Evolutionary conservation across 352 stramenopile species (phyloP).

Genomic region (Phytophthora constricta): DNA sequence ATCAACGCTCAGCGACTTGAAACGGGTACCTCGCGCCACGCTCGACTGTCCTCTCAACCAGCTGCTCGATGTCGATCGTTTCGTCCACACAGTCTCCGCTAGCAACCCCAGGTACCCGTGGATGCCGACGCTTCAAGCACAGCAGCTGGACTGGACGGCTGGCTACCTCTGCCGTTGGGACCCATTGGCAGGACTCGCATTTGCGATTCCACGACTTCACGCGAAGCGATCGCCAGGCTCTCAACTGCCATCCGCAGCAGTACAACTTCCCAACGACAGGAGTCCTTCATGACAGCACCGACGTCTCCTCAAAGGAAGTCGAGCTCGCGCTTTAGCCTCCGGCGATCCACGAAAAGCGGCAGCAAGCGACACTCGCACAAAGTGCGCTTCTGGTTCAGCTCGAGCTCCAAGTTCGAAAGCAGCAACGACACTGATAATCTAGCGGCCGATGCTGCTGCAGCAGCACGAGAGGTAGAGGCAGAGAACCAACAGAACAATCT

Average conservation of each 20-base stretch:
- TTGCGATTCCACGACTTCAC: slow-evolving; percentile 2
- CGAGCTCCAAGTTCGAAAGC: slow-evolving; percentile 5
- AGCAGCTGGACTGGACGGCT: background rate
- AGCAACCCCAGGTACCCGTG: no score
- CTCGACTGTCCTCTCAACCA: background rate
- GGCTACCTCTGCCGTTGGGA: background rate
- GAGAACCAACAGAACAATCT: slow-evolving; percentile 1
- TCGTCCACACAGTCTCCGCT: slow-evolving; percentile 3
- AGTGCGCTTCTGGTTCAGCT: slow-evolving; percentile 39
- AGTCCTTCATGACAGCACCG: slow-evolving; percentile 16
- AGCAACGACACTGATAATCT: slow-evolving; percentile 1
- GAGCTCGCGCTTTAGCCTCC: slow-evolving; percentile 25
- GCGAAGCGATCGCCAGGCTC: background rate
- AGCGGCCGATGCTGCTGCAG: slow-evolving; percentile 12
- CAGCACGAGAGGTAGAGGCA: slow-evolving; percentile 19
- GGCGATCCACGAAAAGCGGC: slow-evolving; percentile 24
- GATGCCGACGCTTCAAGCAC: no score
- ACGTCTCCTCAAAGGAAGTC: slow-evolving; percentile 3
- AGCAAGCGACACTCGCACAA: slow-evolving; percentile 22
- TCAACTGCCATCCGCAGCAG: slow-evolving; percentile 8
- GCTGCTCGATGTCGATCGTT: background rate
- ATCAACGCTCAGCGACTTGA: background rate
- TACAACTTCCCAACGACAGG: background rate
- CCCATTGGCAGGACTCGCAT: background rate
- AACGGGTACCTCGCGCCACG: background rate